These are phyloP conservation scores for Petunia secreta DNA, from an alignment of 257 asterid genomes.

Conservation along the genomic window DNA sequence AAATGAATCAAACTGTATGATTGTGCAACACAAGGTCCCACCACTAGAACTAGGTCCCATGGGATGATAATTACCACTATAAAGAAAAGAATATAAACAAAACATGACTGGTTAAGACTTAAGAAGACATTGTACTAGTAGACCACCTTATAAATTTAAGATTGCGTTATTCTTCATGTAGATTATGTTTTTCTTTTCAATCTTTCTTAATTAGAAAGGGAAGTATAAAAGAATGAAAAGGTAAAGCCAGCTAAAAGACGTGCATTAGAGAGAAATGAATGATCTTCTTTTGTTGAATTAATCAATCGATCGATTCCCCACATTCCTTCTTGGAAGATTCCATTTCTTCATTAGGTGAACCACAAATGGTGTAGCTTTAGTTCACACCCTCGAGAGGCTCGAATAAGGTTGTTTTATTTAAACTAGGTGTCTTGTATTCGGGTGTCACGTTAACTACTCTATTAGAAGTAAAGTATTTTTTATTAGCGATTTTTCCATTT, in stretches of 20 bases:
- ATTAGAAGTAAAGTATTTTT: no score
- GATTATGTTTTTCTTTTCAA: slow-evolving; percentile 20
- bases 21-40: slow-evolving; percentile 45
- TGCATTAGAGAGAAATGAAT: not conserved
- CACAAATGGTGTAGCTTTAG: not conserved
- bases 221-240: slow-evolving; percentile 34
- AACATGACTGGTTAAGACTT: not conserved
- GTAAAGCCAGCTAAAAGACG: not conserved
- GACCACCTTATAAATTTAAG: not conserved
- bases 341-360: slow-evolving; percentile 31
- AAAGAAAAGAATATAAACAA: slow-evolving; percentile 37
- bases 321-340: slow-evolving; percentile 30
- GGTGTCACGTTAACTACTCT: no score
- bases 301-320: slow-evolving; percentile 27
- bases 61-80: slow-evolving; percentile 30
- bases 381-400: not conserved
- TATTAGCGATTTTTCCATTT: no score
- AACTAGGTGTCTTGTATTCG: no score
- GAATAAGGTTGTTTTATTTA: not conserved
- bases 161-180: slow-evolving; percentile 19
- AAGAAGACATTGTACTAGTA: no score
- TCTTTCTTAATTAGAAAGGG: slow-evolving; percentile 38
- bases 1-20: slow-evolving; percentile 27
- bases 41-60: slow-evolving; percentile 27
- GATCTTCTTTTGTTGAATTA: slow-evolving; percentile 26